Base-by-base conservation (phyloP, 2,329 filamentous ascomycete genomes). In the Scedosporium apiospermum region DNA sequence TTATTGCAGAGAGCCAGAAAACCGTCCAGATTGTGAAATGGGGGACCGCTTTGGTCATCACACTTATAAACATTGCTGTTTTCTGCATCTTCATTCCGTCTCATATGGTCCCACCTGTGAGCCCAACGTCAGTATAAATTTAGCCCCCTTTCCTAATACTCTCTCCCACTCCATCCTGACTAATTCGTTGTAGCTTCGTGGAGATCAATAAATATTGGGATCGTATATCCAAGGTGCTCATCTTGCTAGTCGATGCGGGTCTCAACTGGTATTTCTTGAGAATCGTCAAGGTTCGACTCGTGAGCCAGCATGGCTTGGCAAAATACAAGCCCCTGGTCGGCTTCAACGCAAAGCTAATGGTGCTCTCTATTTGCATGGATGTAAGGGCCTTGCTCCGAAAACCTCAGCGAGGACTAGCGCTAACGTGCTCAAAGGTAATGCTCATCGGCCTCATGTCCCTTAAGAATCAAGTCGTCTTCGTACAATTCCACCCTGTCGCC, bases 61-160 rank as follows among this genome's bases (percentile, higher is more conserved):
- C 76, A 1, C 38, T 71, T 10, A 78, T 84, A 65, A 83, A 84
- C 58, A 75, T 84, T 21, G 76, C 76, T 0, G 82, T 84, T 12
- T 83, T 81, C 63, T 74, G 71, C 59, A 82, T 83, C 53, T 84
- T 79, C 75, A 81, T 84, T 16, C 82, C 82, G 0, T 71, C 79
- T 0, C 77, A 80, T 44, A 65, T 67, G 0, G 64, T 65, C 1
- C 75, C 80, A 2, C 76, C 78, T 1, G 70, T 72, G 2, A 76
- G 71, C 41, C 58, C 73, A 1, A 68, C 66, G 71, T 74, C 64
- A 69, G 73, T 69, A 18, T 5, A 63, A 26, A 14, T 27, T 6
- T 55, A 27, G 26, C 51, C 16, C 23, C 26, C n/a, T n/a, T n/a
- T n/a, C n/a, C 9, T 14, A 6, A 51, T 23, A 16, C 14, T 12